phyloP scores from a whole-genome alignment of 176 grass and related monocot genomes.

The Coix lacrymajobi region DNA sequence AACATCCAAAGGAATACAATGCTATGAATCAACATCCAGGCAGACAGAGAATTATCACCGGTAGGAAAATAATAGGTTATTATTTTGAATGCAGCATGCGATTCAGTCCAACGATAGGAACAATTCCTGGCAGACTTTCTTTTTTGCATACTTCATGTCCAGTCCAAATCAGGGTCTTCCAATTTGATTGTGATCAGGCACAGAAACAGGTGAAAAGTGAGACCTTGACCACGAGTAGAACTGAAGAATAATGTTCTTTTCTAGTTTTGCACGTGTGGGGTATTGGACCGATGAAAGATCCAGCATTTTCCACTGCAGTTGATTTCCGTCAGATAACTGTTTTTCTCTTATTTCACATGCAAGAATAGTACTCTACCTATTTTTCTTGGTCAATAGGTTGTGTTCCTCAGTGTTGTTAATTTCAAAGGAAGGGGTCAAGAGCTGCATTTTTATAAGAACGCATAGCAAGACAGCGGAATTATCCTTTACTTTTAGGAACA shows the following conservation, averaged over 20 bases:
- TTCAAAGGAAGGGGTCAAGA: slow-evolving; percentile 25
- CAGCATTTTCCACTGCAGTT: not conserved
- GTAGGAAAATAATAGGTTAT: not conserved
- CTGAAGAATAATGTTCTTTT: not conserved
- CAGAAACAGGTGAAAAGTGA: not conserved
- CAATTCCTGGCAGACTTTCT: not conserved
- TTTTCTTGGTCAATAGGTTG: slow-evolving; percentile 27
- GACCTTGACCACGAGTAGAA: not conserved
- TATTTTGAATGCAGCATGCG: not conserved
- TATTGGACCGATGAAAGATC: not conserved
- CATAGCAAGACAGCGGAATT: not conserved
- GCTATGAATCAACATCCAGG: not conserved
- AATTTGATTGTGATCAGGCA: not conserved
- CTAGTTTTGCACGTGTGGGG: not conserved
- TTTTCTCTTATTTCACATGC: not conserved
- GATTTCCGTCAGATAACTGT: not conserved
- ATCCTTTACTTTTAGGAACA: slow-evolving; percentile 32
- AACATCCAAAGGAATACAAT: not conserved
- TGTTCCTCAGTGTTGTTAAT: slow-evolving; percentile 17
- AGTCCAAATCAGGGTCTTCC: not conserved
- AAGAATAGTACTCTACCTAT: not conserved
- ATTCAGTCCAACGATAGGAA: not conserved
- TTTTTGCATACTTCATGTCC: not conserved
- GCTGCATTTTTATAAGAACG: slow-evolving; percentile 32
- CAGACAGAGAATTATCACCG: not conserved